phyloP scores from a whole-genome alignment of 805 yeast species.

The Starmerella riodocensis region DNA sequence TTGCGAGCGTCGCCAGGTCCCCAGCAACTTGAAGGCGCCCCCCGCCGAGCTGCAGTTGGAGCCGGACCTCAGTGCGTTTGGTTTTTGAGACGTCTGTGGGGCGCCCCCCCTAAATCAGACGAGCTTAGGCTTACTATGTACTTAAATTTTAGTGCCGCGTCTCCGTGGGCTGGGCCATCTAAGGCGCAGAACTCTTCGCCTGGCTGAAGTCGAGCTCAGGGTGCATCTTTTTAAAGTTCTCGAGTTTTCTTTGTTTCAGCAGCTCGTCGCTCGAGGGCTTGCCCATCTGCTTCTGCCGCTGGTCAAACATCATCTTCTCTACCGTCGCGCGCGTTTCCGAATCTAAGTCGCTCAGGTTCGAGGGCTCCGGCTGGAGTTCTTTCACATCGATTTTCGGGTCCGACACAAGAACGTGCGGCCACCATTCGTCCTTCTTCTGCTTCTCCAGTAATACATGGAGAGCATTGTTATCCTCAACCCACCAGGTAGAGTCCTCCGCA shows the following conservation, averaged over 20 bases:
- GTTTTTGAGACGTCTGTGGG: constrained; percentile 41
- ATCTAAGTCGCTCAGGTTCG: constrained; percentile 32
- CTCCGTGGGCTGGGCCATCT: not conserved
- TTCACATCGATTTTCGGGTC: constrained; percentile 34
- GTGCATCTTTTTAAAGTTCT: constrained; percentile 32
- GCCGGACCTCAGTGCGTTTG: constrained; percentile 66
- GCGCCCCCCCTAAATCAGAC: too few relatives aligned
- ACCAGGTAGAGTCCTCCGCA: constrained; percentile 32
- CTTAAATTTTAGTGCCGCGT: too few relatives aligned
- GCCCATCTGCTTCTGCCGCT: constrained; percentile 31
- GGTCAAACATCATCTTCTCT: constrained; percentile 38
- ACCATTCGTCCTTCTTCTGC: constrained; percentile 31
- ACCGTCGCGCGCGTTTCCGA: constrained; percentile 33
- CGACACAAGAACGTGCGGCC: constrained; percentile 34
- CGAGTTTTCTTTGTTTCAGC: constrained; percentile 26
- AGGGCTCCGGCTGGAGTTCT: constrained; percentile 32
- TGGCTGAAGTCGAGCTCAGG: constrained; percentile 34
- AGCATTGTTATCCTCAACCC: constrained; percentile 30
- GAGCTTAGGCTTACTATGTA: too few relatives aligned
- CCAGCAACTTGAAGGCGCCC: constrained; percentile 27
- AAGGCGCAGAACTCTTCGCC: constrained; percentile 17
- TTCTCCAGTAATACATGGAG: constrained; percentile 30
- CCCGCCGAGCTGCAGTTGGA: constrained; percentile 48
- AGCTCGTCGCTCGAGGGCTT: constrained; percentile 30
- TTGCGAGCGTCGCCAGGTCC: constrained; percentile 34